Base-by-base conservation (phyloP, 2,329 filamentous ascomycete genomes). In the Aspergillus calidoustus region DNA sequence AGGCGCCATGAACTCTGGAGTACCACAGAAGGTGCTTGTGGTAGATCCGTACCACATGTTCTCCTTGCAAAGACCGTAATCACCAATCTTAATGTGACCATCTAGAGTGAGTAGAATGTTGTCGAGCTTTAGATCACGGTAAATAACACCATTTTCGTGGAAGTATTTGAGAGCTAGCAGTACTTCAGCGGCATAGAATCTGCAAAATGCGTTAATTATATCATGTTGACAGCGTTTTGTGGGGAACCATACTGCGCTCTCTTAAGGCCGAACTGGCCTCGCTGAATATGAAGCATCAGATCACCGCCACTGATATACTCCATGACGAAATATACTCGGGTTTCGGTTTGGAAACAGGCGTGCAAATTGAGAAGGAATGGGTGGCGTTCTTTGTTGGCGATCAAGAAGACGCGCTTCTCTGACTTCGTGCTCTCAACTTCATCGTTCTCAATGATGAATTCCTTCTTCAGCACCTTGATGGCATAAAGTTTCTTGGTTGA, bases 11-110 rank as follows among this genome's bases (percentile, higher is more conserved):
- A 99, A 99, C 76, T 99, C 95, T 17, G 95, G 95, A n/a, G 95
- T 99, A 78, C 95, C 95, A 76, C 95, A 99, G 83, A 99, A 99
- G 7, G 95, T 99, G 80, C 93, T 94, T 0, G 95, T 99, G 2
- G 91, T 97, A 59, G 91, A 94, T 48, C 93, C 93, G 75, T 96
- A 99, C 93, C 94, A 99, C 95, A 99, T 99, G 71, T 99, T 93
- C 76, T 99, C 95, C 80, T 99, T 99, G 83, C 96, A 99, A 53
- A 99, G 87, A 87, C 95, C 95, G 76, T 97, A 99, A 84, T 99
- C 95, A 57, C 87, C 95, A 83, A 99, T 93, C 84, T 98, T 98
- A 83, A 99, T 96, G 77, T 99, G 95, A 28, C 95, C 95, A 74
- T 99, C 95, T 50, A 97, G 84, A 1, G 93, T 96, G 72, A 99